These are phyloP conservation scores for Dactylellina drechsleri DNA, from an alignment of 2,329 filamentous ascomycete genomes.

Conservation along the genomic window DNA sequence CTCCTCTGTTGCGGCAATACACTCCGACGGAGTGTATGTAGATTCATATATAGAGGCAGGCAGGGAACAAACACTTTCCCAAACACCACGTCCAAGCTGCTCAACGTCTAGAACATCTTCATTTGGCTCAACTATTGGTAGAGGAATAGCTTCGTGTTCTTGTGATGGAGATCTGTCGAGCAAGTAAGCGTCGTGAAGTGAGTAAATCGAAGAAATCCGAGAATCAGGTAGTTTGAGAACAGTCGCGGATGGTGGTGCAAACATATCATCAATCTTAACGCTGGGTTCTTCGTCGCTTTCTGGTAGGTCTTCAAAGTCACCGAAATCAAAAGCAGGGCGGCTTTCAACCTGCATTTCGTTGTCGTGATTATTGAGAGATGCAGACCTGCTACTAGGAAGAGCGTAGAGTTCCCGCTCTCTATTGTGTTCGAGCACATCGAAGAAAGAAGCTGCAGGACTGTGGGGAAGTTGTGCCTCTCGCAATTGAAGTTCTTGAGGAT, in stretches of 20 bases:
- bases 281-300: slow-evolving; percentile 36
- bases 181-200: slow-evolving; percentile 22
- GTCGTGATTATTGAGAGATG: slow-evolving; percentile 7
- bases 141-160: neutral
- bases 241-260: slow-evolving; percentile 18
- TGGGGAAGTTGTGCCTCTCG: slow-evolving; percentile 4
- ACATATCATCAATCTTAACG: slow-evolving; percentile 42
- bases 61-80: slow-evolving; percentile 36
- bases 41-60: slow-evolving; percentile 26
- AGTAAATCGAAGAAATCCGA: slow-evolving; percentile 44
- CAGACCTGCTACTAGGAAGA: slow-evolving; percentile 29
- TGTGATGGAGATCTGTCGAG: neutral
- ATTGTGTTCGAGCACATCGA: neutral
- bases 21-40: neutral
- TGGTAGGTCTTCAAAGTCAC: slow-evolving; percentile 44
- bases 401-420: neutral
- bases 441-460: slow-evolving; percentile 21
- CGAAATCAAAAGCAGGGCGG: slow-evolving; percentile 38
- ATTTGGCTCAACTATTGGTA: slow-evolving; percentile 18
- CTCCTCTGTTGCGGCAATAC: no score
- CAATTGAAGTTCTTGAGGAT: neutral
- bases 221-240: slow-evolving; percentile 24
- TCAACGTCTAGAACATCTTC: slow-evolving; percentile 28
- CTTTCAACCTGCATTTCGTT: slow-evolving; percentile 45
- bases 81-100: slow-evolving; percentile 26